phyloP scores from a whole-genome alignment of 768 basidiomycete genomes.

The Lactarius psammicola region DNA sequence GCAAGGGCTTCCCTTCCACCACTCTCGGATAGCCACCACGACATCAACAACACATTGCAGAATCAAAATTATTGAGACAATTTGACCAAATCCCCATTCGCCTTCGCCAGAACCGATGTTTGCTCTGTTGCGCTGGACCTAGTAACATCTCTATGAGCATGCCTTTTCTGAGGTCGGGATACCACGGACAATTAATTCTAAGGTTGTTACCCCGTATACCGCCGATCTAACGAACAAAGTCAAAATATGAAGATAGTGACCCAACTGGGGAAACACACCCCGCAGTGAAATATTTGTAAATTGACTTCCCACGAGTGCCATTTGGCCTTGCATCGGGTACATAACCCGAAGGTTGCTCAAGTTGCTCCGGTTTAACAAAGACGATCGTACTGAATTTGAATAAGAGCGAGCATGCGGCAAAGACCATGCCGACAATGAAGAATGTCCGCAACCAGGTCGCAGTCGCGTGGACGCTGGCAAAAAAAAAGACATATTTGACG shows the following conservation, averaged over 20 bases:
- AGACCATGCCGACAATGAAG: constrained; percentile 10
- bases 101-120: constrained; percentile 12
- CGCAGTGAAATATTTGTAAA: not conserved
- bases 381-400: constrained; percentile 10
- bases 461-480: not conserved
- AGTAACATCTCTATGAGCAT: not conserved
- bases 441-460: constrained; percentile 14
- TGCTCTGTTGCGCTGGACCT: constrained; percentile 13
- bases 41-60: constrained; percentile 8
- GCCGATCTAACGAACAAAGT: constrained; percentile 1
- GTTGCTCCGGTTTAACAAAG: not conserved
- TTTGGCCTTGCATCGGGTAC: not conserved
- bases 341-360: not conserved
- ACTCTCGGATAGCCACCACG: not conserved
- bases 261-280: not conserved
- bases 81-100: constrained; percentile 19
- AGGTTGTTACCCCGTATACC: constrained; percentile 8
- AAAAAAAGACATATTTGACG: constrained; percentile 12
- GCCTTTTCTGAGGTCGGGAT: not conserved
- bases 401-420: not conserved
- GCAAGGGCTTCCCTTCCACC: not conserved
- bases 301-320: too few species aligned
- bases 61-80: constrained; percentile 6
- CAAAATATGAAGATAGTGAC: not conserved
- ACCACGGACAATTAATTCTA: constrained; percentile 17